Base-by-base conservation (phyloP, 768 basidiomycete species). In the Chlorophyllum brunneum region DNA sequence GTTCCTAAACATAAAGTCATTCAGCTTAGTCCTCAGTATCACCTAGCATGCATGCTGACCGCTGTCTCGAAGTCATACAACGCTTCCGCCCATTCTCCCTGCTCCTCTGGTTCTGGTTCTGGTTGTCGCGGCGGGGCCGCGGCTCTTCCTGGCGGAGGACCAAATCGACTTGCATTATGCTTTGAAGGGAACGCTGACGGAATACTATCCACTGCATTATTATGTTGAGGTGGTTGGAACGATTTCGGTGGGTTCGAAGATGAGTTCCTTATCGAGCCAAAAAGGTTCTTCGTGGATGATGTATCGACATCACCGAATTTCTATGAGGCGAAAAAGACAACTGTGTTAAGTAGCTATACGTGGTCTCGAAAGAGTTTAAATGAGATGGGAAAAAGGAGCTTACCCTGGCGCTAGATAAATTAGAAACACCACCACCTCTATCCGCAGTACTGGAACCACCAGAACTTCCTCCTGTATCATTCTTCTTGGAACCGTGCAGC, bases 31-130 rank as follows among this genome's bases (percentile, higher is more conserved):
- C 16, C 16, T 8, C 16, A 18, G 3, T n/a, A 43, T 22, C 16
- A 46, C 18, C 26, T 29, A 43, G 22, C 20, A 16, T 27, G 22
- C 9, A 22, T 27, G 64, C 65, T 22, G 58, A 89, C 88, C 59
- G 71, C 70, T 45, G 87, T 83, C 37, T 69, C 69, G 69, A 87
- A 92, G 54, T 87, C 88, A 61, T 91, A 92, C 65, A 88, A 58
- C 4, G 73, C 89, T 59, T 90, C 82, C 13, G 80, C 87, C 89
- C 89, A 92, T 55, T 87, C 85, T 3, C 86, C 87, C 30, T 67
- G 59, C 7, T 59, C 60, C 44, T 68, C 72, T 29, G 72, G 60
- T 47, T 67, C 66, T 47, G 67, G 64, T 51, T 68, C 68, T 39
- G 72, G 71, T 2, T 63, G 65, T 53, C 68, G 65, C 27, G 66